Evolutionary conservation across 2,329 filamentous ascomycete genomes (phyloP).

Genomic region (Colletotrichum tofieldiae): DNA sequence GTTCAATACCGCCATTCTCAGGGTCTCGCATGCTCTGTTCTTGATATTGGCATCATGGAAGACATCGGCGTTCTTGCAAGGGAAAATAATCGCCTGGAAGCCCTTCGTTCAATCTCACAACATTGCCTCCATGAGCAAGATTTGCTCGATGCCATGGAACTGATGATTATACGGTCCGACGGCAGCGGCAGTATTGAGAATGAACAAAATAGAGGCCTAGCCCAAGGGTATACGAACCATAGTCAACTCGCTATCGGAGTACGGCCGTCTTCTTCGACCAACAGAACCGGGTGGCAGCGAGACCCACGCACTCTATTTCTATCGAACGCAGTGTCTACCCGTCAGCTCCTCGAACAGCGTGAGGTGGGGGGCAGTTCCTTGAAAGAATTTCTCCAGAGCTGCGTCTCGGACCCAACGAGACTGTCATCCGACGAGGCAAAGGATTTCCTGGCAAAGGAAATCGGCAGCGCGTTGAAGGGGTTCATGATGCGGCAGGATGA

Average conservation of each 20-base stretch:
- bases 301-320: slow-evolving; percentile 46
- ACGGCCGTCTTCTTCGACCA: slow-evolving; percentile 24
- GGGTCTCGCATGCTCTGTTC: slow-evolving; percentile 55
- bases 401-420: slow-evolving; percentile 3
- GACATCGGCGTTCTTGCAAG: slow-evolving; percentile 56
- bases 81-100: slow-evolving; percentile 40
- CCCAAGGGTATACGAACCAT: slow-evolving; percentile 33
- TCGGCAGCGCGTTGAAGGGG: slow-evolving; percentile 17
- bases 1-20: slow-evolving; percentile 53
- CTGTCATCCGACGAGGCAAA: slow-evolving; percentile 16
- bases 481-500: slow-evolving; percentile 43
- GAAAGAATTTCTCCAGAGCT: slow-evolving; percentile 18
- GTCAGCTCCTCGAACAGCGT: slow-evolving; percentile 25
- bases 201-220: too few species aligned
- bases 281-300: slow-evolving; percentile 42
- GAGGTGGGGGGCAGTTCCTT: background rate
- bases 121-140: slow-evolving; percentile 45
- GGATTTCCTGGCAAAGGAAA: slow-evolving; percentile 27
- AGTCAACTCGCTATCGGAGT: slow-evolving; percentile 44
- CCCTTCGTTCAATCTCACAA: slow-evolving; percentile 31
- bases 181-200: background rate
- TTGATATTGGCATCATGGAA: slow-evolving; percentile 58
- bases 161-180: slow-evolving; percentile 32
- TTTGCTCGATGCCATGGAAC: slow-evolving; percentile 41
- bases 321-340: background rate